Conservation (phyloP, 1,139 yeast genomes). For the Suhomyces anneliseae region DNA sequence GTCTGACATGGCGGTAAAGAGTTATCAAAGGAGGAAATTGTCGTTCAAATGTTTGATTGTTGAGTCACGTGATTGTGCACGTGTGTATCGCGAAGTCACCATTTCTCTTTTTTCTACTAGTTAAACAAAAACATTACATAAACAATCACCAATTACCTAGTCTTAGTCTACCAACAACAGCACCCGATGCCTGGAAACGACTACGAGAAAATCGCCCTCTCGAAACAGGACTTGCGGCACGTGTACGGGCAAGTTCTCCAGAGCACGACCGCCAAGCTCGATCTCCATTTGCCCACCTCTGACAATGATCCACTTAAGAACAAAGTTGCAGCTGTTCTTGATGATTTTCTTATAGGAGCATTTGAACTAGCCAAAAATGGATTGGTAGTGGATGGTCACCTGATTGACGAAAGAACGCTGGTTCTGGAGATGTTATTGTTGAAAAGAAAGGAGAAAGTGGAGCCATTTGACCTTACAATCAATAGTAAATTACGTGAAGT, state of each 20-base stretch:
- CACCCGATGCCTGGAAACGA: conserved; percentile 4
- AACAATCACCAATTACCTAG: too few species aligned
- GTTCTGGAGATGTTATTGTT: conserved; percentile 30
- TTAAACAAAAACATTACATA: too few species aligned
- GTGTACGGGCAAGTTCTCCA: conserved; percentile 45
- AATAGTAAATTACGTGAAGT: conserved; percentile 54
- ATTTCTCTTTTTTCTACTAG: too few species aligned
- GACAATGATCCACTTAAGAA: conserved; percentile 46
- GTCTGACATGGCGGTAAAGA: conserved; percentile 27
- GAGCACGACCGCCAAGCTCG: conserved; percentile 43
- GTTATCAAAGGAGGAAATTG: neutral
- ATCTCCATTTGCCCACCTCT: conserved; percentile 48
- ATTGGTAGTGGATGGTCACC: conserved; percentile 50
- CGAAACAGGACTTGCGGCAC: conserved; percentile 50
- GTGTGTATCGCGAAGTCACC: neutral
- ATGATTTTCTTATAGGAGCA: conserved; percentile 45
- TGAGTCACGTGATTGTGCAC: neutral
- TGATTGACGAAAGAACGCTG: conserved; percentile 17
- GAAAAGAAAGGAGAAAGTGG: conserved; percentile 42
- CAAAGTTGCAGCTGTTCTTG: conserved; percentile 44
- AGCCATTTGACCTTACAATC: conserved; percentile 62
- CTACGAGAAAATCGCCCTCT: conserved; percentile 43
- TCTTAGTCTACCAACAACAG: neutral
- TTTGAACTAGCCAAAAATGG: conserved; percentile 55
- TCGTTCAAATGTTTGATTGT: neutral